phyloP scores from a whole-genome alignment of 371 early-diverging fungal genomes.

The Umbelopsis sp. region DNA sequence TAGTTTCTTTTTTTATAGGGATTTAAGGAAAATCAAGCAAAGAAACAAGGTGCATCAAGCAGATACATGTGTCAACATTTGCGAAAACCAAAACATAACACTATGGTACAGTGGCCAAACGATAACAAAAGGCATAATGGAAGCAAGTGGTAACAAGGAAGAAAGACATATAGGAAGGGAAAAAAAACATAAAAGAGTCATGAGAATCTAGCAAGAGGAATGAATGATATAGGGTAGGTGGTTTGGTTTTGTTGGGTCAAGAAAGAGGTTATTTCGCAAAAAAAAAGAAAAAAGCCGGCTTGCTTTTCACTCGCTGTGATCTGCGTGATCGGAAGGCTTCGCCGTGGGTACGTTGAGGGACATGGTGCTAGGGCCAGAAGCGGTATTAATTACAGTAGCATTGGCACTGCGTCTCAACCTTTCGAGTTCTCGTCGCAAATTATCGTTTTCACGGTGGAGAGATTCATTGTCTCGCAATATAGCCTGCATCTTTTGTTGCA shows the following conservation, averaged over 20 bases:
- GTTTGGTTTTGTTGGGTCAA: too few species aligned
- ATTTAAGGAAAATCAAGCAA: neutral
- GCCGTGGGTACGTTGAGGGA: neutral
- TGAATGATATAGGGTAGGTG: slow-evolving; percentile 1
- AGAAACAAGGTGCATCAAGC: neutral
- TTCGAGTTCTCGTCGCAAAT: slow-evolving; percentile 51
- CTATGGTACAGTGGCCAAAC: slow-evolving; percentile 13
- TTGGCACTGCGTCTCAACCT: slow-evolving; percentile 29
- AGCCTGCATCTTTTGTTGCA: slow-evolving; percentile 49
- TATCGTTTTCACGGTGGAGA: slow-evolving; percentile 57
- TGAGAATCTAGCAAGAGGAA: neutral
- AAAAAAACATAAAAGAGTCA: neutral
- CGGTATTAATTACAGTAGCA: slow-evolving; percentile 12
- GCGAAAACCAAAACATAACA: slow-evolving; percentile 8
- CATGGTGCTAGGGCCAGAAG: neutral
- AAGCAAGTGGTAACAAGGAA: neutral
- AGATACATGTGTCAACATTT: slow-evolving; percentile 1
- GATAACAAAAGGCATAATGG: too few species aligned
- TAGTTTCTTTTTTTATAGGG: too few species aligned
- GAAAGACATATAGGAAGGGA: neutral
- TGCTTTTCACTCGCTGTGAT: neutral
- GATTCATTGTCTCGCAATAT: slow-evolving; percentile 55
- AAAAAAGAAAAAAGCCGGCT: neutral
- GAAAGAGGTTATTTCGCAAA: too few species aligned
- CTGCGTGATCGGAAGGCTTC: neutral